Conservation (phyloP, 2,329 filamentous ascomycete species). For the Albifimbria verrucaria region DNA sequence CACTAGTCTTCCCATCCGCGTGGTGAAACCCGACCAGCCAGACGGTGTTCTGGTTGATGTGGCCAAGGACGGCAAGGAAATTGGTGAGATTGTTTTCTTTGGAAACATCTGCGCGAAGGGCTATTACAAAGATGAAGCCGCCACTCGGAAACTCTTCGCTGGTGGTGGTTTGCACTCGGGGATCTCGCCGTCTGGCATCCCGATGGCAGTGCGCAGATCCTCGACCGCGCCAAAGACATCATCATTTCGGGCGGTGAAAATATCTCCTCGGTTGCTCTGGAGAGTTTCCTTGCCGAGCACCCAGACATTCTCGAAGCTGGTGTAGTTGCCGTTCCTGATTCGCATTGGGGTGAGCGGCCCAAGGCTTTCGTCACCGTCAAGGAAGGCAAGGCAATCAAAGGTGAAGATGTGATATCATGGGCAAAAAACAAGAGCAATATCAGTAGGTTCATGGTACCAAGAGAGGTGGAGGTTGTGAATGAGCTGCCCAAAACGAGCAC, state of each 20-base stretch:
- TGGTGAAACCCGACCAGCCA: conserved; percentile 76
- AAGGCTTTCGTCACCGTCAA: conserved; percentile 90
- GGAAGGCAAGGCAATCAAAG: conserved; percentile 45
- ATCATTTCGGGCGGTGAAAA: conserved; percentile 98
- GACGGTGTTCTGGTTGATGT: conserved; percentile 52
- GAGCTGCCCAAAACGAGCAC: conserved; percentile 97
- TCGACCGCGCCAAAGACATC: conserved; percentile 94
- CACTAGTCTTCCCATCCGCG: conserved; percentile 73
- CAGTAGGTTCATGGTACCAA: conserved; percentile 83
- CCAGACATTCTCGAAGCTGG: conserved; percentile 87
- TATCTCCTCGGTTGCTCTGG: conserved; percentile 89
- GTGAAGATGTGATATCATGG: conserved; percentile 76
- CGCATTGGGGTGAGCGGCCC: conserved; percentile 93
- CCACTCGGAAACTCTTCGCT: conserved; percentile 80
- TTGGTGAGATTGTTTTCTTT: conserved; percentile 68
- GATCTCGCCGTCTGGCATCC: conserved; percentile 92
- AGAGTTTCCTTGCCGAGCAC: conserved; percentile 84
- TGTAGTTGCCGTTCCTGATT: conserved; percentile 82
- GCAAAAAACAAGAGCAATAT: conserved; percentile 77
- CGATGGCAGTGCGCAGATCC: conserved; percentile 86
- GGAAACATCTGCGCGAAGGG: conserved; percentile 91
- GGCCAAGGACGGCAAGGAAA: conserved; percentile 44
- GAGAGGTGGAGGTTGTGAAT: conserved; percentile 71
- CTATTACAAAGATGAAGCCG: conserved; percentile 87
- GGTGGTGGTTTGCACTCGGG: conserved; percentile 87